phyloP scores from a whole-genome alignment of 371 early-diverging fungal genomes.

The Nosema muscidifuracis region DNA sequence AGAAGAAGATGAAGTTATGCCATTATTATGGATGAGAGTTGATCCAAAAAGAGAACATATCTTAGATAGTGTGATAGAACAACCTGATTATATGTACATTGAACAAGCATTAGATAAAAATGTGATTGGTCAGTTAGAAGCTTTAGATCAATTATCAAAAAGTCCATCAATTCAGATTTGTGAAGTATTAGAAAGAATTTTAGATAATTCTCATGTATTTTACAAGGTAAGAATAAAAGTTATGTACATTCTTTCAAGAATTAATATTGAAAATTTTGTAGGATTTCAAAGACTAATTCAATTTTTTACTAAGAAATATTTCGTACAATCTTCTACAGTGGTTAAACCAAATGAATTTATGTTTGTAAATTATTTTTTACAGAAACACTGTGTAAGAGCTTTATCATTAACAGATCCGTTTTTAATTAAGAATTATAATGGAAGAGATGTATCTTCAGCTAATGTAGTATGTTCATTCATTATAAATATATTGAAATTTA shows the following conservation, averaged over 20 bases:
- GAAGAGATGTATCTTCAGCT: conserved; percentile 39
- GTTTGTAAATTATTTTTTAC: conserved; percentile 60
- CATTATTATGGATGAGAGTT: conserved; percentile 87
- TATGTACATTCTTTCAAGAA: conserved; percentile 61
- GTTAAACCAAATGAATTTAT: conserved; percentile 61
- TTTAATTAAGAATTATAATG: conserved; percentile 30
- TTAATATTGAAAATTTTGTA: conserved; percentile 73
- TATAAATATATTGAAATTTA: conserved; percentile 61
- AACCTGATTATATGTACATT: conserved; percentile 88
- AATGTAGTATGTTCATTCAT: conserved; percentile 60
- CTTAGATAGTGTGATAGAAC: conserved; percentile 74
- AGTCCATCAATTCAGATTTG: conserved; percentile 27
- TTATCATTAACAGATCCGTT: conserved; percentile 42
- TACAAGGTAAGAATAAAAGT: conserved; percentile 63
- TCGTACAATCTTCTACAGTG: conserved; percentile 62
- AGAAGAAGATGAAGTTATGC: conserved; percentile 60
- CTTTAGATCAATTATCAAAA: conserved; percentile 33
- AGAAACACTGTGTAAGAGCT: conserved; percentile 57
- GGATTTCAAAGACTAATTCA: conserved; percentile 62
- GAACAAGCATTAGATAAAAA: conserved; percentile 84
- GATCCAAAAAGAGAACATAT: conserved; percentile 90
- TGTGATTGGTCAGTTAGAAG: conserved; percentile 83
- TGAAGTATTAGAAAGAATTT: conserved; percentile 53
- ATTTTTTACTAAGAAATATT: conserved; percentile 62
- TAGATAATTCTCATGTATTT: conserved; percentile 74